Base-by-base conservation (phyloP, 192 early-diverging fungal genomes). In the Coemansia sp. region DNA sequence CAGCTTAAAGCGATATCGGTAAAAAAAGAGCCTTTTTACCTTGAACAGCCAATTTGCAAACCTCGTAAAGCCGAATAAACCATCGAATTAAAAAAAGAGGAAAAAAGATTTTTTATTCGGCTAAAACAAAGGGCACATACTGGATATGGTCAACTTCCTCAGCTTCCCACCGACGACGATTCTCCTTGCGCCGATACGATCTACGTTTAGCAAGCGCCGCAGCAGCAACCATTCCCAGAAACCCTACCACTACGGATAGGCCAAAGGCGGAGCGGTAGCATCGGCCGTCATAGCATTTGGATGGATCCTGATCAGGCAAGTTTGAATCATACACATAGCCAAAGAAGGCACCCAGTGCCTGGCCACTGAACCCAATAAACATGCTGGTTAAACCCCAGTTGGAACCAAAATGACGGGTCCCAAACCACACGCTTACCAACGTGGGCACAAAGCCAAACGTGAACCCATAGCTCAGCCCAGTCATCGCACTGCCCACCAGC, bases 331-430 rank as follows among this genome's bases (percentile, higher is more conserved):
- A 84, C 5, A 83, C 55, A 23, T 57, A 78, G 26, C 86, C 86
- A 60, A 86, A 86, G 33, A 85, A 53, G 5, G 84, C 68, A 37
- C 82, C 84, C 37, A 82, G 80, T 5, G 61, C 41, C 47, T 86
- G 84, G 14, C 82, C 85, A 45, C 86, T 83, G 33, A 88, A 55
- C 4, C 84, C 83, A 26, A 77, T 70, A 45, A 75, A 68, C 44
- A 76, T 51, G 6, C 64, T 71, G 26, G 81, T 65, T 60, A 80
- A 61, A 3, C 84, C 82, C 83, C 82, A 84, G 46, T 78, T 79
- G 33, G 68, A 73, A 12, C 70, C 72, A 52, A 81, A 75, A 18
- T 81, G 66, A 7, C 48, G 52, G 2, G 69, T 81, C 13, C 79
- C 79, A 30, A 77, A 81, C 70, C 70, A 81, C 55, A 74, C 68